Evolutionary conservation across 2,329 filamentous ascomycete species (phyloP), one percentile per base, ranked within the genome.

Genomic region (Metarhizium sp.): DNA sequence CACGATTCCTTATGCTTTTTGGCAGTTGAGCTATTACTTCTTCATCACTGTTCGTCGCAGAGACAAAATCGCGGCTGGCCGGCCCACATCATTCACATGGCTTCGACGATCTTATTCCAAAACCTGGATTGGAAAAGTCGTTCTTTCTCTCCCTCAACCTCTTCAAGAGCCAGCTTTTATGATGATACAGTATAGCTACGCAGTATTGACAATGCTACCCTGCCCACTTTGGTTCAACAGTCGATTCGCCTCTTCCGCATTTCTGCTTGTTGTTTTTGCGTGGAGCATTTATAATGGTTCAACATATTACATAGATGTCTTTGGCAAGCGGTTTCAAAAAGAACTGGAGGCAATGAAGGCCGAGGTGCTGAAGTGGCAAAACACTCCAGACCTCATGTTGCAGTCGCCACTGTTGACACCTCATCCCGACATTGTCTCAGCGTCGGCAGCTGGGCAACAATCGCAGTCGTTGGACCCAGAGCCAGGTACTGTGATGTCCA

Each of bases 231-330:
- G 94, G 92, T 96, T 99, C 72, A 88, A 88, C 77, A 94, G 86
- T 67, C 84, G 86, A 48, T 90, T 85, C 79, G 86, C 89, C 0
- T 94, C 88, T 45, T 84, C 86, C 2, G 61, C 69, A 0, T 99
- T 96, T 72, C 77, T 99, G 49, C 77, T 86, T 54, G 73, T 82
- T 2, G 85, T 99, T n/a, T 97, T 99, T 66, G 78, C 84, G 47
- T 96, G 92, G 91, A 95, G 90, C 63, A 87, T 96, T 55, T 95
- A 96, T 75, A 99, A 99, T 63, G 94, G 94, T 36, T 90, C 94
- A 18, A 97, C 92, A 0, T 99, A 88, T 71, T 99, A 99, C 72
- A 97, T 99, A 66, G 94, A 99, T 64, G 90, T 97, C 2, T 99
- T 97, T 68, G 94, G 95, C 54, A 95, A 89, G 64, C 84, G 92